These are phyloP conservation scores for Candida piceae DNA, from an alignment of 805 yeast species.

Conservation along the genomic window DNA sequence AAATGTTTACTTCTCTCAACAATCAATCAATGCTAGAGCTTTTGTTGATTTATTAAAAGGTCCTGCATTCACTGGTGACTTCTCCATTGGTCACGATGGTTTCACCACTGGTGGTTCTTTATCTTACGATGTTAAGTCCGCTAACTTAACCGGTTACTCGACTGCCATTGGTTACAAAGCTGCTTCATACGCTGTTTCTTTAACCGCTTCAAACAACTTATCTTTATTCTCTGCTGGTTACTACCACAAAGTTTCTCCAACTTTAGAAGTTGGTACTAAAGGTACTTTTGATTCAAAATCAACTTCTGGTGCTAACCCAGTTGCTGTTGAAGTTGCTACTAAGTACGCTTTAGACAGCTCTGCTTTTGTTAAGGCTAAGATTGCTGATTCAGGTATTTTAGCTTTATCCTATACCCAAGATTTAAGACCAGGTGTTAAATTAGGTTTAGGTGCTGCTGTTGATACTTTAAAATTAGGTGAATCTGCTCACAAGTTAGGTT, in stretches of 20 bases:
- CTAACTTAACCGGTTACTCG: constrained; percentile 89
- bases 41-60: constrained; percentile 94
- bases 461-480: constrained; percentile 93
- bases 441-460: constrained; percentile 95
- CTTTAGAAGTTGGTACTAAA: constrained; percentile 96
- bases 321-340: constrained; percentile 92
- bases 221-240: constrained; percentile 90
- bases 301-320: constrained; percentile 68
- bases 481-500: constrained; percentile 97
- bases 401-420: constrained; percentile 92
- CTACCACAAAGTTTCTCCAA: constrained; percentile 91
- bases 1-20: constrained; percentile 87
- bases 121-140: constrained; percentile 91
- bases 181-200: constrained; percentile 79
- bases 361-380: constrained; percentile 93
- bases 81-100: constrained; percentile 93
- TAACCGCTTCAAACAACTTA: constrained; percentile 80
- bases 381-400: constrained; percentile 93
- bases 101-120: constrained; percentile 96
- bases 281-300: constrained; percentile 88
- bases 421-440: constrained; percentile 91
- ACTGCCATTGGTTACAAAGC: constrained; percentile 91
- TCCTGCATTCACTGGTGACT: constrained; percentile 92
- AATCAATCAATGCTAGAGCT: constrained; percentile 89
- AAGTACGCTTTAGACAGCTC: constrained; percentile 85